Base-by-base conservation (phyloP, 805 yeast species). In the Geotrichum ghanense region DNA sequence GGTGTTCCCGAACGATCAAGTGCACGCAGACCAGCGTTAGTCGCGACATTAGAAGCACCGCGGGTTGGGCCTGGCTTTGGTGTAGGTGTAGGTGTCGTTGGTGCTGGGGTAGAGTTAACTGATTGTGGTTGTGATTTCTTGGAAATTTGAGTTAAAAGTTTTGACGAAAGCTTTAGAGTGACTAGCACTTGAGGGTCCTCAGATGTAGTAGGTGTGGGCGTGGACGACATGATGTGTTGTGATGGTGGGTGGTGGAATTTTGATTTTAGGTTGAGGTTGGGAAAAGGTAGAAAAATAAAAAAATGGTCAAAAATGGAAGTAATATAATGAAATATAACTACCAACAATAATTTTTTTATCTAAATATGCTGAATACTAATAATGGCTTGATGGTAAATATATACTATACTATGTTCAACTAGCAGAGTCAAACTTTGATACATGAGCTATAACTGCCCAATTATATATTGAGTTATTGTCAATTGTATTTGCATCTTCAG, bases 1-100 rank as follows among this genome's bases (percentile, higher is more conserved):
- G 70, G 69, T 31, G 56, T 61, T 2, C 74, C 74, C 20, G 67
- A 56, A 19, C 72, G 65, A 50, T 74, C 76, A 23, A 74, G 56
- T 1, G 63, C 68, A 24, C 63, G 49, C 26, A 64, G 50, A 21
- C 58, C 50, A 26, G 68, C 67, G 45, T 65, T 65, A 10, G 64
- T 64, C 2, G 57, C 52, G 19, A 56, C 56, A 22, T 50, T 51
- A 27, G 50, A 51, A 19, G 61, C 56, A 6, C 37, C 37, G 12
- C 37, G 12, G 25, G 59, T 60, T n/a, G 62, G 47, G 14, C 51
- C 51, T 24, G 45, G 23, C 42, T 51, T 43, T 27, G 54, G 42
- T 21, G 43, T 40, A 23, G 46, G 23, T 34, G 43, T 42, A 17
- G 42, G 46, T 43, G 41, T 22, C 2, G 46, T 31, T 2, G 50